Evolutionary conservation across 1,284 basidiomycete species (phyloP).

Genomic region (Trichosporon sp.): DNA sequence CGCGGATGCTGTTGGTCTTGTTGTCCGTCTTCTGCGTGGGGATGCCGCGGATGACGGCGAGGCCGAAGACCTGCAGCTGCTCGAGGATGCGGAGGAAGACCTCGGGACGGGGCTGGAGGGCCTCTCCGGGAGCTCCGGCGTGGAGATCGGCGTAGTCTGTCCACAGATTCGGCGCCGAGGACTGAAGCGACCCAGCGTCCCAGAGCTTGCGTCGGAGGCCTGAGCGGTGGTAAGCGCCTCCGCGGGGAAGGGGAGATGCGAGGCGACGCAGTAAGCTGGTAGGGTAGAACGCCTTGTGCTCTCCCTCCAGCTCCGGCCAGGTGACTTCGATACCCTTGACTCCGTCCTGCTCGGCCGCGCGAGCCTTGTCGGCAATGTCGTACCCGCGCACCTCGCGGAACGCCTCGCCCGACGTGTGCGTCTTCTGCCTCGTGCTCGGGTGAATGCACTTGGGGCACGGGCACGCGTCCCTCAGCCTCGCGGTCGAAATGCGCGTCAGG

Average conservation of each 20-base stretch:
- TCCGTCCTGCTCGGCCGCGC: constrained; percentile 7
- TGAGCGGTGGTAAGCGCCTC: constrained; percentile 10
- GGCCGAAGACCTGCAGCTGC: constrained; percentile 51
- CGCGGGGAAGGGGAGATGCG: constrained; percentile 7
- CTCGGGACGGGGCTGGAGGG: constrained; percentile 7
- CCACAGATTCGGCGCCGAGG: constrained; percentile 1
- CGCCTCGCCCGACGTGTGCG: constrained; percentile 54
- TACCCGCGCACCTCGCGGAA: constrained; percentile 3
- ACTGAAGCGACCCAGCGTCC: constrained; percentile 6
- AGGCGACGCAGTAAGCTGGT: constrained; percentile 13
- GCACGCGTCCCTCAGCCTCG: constrained; percentile 58
- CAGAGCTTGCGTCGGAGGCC: constrained; percentile 12
- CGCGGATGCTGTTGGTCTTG: constrained; percentile 60
- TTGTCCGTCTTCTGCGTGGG: constrained; percentile 57
- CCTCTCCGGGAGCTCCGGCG: not conserved
- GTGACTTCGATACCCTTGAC: constrained; percentile 10
- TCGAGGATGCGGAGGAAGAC: constrained; percentile 23
- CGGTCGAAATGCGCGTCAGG: constrained; percentile 26
- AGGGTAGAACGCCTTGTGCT: constrained; percentile 16
- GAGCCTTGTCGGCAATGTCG: constrained; percentile 51
- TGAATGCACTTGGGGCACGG: constrained; percentile 60
- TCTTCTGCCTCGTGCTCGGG: constrained; percentile 67
- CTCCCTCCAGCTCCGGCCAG: constrained; percentile 10
- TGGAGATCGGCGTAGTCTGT: constrained; percentile 13
- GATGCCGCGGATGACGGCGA: constrained; percentile 55